Evolutionary conservation across 78 protist species (phyloP).

Genomic region (Pelomyxa schiedti): DNA sequence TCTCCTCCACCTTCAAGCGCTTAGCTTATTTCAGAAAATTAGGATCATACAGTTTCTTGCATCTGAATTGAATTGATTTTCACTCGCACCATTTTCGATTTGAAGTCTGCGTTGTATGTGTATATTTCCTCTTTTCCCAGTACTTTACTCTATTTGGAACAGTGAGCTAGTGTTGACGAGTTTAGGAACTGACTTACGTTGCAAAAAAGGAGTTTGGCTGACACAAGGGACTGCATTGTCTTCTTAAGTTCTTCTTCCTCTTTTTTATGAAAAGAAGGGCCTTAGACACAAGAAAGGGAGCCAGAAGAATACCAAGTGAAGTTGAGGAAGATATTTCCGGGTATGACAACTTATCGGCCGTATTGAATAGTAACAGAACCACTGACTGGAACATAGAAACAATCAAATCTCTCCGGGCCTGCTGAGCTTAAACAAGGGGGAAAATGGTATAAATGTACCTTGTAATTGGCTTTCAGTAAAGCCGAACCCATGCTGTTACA

Average conservation of each 20-base stretch:
- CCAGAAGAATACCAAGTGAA: neutral
- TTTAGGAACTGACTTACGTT: too few relatives aligned
- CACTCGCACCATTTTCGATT: slow-evolving; percentile 35
- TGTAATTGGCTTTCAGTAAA: slow-evolving; percentile 7
- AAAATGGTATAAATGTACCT: neutral
- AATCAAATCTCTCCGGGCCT: slow-evolving; percentile 61
- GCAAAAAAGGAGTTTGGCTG: too few relatives aligned
- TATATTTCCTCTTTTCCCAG: slow-evolving; percentile 61
- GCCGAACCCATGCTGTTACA: slow-evolving; percentile 69
- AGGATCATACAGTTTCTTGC: slow-evolving; percentile 56
- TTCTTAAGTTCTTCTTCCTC: neutral
- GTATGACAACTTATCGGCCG: slow-evolving; percentile 13
- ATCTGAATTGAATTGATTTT: slow-evolving; percentile 79
- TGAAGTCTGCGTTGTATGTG: slow-evolving; percentile 55
- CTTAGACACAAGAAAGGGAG: neutral
- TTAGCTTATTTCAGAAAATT: neutral
- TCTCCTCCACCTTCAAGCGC: slow-evolving; percentile 50
- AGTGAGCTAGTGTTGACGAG: neutral
- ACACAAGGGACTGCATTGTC: too few relatives aligned
- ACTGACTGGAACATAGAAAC: slow-evolving; percentile 75
- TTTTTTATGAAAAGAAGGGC: too few relatives aligned
- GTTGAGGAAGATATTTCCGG: slow-evolving; percentile 9
- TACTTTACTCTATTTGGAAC: too few relatives aligned
- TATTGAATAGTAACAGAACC: slow-evolving; percentile 68
- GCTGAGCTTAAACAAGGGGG: neutral